phyloP scores from a whole-genome alignment of 805 yeast species.

The Zygosaccharomyces pseudorouxii region DNA sequence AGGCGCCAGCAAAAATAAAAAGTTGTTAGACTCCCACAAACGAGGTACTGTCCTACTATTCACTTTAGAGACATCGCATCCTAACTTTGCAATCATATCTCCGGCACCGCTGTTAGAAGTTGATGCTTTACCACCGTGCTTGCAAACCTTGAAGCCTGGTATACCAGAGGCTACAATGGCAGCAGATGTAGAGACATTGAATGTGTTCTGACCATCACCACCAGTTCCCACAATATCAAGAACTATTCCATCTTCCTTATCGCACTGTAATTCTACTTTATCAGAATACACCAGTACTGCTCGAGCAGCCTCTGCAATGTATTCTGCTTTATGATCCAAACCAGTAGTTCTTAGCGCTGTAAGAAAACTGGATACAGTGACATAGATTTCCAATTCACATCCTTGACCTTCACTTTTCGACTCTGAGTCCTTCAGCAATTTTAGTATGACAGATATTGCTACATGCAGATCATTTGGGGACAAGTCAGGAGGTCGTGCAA shows the following conservation, averaged over 20 bases:
- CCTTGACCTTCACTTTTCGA: constrained; percentile 3
- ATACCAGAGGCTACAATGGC: constrained; percentile 95
- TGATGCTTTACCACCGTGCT: constrained; percentile 97
- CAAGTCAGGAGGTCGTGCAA: constrained; percentile 56
- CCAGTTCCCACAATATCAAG: constrained; percentile 96
- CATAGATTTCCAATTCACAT: constrained; percentile 27
- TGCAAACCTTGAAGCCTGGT: constrained; percentile 64
- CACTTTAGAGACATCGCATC: constrained; percentile 73
- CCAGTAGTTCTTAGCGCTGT: constrained; percentile 70
- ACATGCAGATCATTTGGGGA: constrained; percentile 58
- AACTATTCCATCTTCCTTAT: constrained; percentile 7
- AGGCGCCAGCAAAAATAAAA: constrained; percentile 86
- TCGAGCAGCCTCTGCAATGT: constrained; percentile 78
- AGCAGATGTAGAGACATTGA: constrained; percentile 91
- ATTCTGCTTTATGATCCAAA: constrained; percentile 75
- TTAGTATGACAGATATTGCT: constrained; percentile 59
- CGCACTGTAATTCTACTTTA: constrained; percentile 39
- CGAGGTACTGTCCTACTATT: constrained; percentile 55
- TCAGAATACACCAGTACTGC: constrained; percentile 66
- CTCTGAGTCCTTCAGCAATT: constrained; percentile 49
- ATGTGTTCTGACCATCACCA: constrained; percentile 97
- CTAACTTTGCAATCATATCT: constrained; percentile 75
- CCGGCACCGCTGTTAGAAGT: constrained; percentile 93
- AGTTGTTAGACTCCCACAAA: constrained; percentile 41
- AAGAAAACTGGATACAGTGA: constrained; percentile 74